Evolutionary conservation across 176 grass and related monocot genomes (phyloP).

Genomic region (Zoysia pacifica): DNA sequence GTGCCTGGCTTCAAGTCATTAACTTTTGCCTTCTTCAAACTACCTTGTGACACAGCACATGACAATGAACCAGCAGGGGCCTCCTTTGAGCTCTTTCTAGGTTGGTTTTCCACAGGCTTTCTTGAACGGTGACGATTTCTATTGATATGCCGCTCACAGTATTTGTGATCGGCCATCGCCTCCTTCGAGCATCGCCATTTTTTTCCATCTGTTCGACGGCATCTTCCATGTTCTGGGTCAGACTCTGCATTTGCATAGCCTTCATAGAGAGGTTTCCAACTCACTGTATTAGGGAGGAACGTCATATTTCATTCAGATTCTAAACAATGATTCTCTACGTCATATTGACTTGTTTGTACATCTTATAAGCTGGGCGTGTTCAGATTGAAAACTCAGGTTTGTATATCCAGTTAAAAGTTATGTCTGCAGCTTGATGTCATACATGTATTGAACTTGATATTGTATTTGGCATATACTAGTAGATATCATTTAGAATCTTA

Average conservation of each 20-base stretch:
- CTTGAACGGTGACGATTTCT: slow-evolving; percentile 99
- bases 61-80: slow-evolving; percentile 26
- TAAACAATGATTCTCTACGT: not conserved
- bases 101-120: slow-evolving; percentile 99
- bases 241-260: slow-evolving; percentile 63
- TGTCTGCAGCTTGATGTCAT: slow-evolving; percentile 1
- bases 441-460: not conserved
- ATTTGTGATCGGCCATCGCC: slow-evolving; percentile 88
- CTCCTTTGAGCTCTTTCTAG: slow-evolving; percentile 51
- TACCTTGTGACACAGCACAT: slow-evolving; percentile 35
- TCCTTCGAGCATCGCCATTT: slow-evolving; percentile 97
- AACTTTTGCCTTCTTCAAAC: slow-evolving; percentile 56
- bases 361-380: not conserved
- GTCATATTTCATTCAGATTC: slow-evolving; percentile 28
- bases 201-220: slow-evolving; percentile 95
- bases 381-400: not conserved
- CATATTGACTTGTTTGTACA: not conserved
- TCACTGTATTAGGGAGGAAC: slow-evolving; percentile 47
- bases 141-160: slow-evolving; percentile 97
- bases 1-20: slow-evolving; percentile 36
- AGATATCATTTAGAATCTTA: not conserved
- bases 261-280: slow-evolving; percentile 68
- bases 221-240: slow-evolving; percentile 89
- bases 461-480: not conserved
- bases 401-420: not conserved